Base-by-base conservation (phyloP, 106 monocot species). In the Dendrobium nobile region DNA sequence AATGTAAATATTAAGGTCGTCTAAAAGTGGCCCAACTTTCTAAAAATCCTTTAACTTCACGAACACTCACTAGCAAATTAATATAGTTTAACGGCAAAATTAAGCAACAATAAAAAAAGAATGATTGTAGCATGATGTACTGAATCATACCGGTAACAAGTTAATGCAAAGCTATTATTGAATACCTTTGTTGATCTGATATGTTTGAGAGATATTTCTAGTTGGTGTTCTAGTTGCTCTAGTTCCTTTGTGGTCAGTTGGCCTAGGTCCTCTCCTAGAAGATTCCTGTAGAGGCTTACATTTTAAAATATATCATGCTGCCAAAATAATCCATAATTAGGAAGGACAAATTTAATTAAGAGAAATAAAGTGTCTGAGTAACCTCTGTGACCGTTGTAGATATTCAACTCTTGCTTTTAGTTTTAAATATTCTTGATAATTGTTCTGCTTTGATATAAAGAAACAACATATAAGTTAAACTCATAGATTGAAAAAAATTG, bases 261-360 rank as follows among this genome's bases (percentile, higher is more conserved):
- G 5, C 79, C 87, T 55, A 95, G 79, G 43, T 95, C 92, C 75
- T 90, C 92, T 11, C 95, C 95, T 48, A 95, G 87, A 47, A 95
- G 87, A 83, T 92, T 88, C 81, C 92, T 95, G 48, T 10, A 20
- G 2, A 47, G 11, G 47, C 22, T 54, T 51, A n/a, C 19, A 33
- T 22, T 19, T 83, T 37, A 9, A 61, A 27, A 31, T 27, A 22
- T 13, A 48, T 33, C 70, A 74, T 74, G 17, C 43, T n/a, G 74
- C n/a, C 7, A 64, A 47, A 43, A 20, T 28, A 77, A 40, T 80
- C 13, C 61, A 47, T 41, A 1, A 9, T 33, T 28, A 41, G 3
- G 7, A 51, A 51, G 51, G 1, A 27, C 15, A 1, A 47, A 54
- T 73, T 7, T 28, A 77, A 44, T 5, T 19, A 41, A 28, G 26